Percentiles rank a stretch among this genome's conserved stretches.
Conservation (phyloP, 2,329 filamentous ascomycete species). For the Macrophomina pseudophaseolina region DNA sequence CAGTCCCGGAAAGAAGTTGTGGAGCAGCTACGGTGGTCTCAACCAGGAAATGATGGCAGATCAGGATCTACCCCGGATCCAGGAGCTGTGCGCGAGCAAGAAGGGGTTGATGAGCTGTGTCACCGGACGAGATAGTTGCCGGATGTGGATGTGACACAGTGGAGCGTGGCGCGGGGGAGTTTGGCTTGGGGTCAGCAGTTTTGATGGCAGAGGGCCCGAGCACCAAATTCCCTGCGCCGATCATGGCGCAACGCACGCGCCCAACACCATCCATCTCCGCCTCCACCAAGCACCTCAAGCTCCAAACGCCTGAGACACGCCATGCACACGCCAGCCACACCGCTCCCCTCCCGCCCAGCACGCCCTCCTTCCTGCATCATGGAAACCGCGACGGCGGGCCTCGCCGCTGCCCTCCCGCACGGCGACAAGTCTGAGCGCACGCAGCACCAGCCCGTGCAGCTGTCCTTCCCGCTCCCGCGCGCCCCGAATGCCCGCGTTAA, state of each 20-base stretch:
- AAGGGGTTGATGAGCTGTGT: not conserved
- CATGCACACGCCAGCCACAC: not conserved
- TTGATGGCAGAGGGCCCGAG: not conserved
- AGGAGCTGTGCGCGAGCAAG: not conserved
- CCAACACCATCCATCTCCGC: not conserved
- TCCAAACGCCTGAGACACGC: not conserved
- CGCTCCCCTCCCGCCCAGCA: not conserved
- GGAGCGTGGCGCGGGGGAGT: slow-evolving; percentile 6
- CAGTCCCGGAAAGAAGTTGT: not conserved
- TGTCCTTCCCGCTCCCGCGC: slow-evolving; percentile 63
- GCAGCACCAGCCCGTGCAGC: slow-evolving; percentile 50
- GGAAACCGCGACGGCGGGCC: slow-evolving; percentile 27
- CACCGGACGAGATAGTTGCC: slow-evolving; percentile 1
- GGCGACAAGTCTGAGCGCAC: not conserved
- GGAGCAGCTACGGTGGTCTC: not conserved
- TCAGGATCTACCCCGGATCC: not conserved
- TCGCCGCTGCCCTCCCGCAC: not conserved
- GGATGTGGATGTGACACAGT: not conserved
- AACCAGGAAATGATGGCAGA: not conserved
- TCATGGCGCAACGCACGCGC: slow-evolving; percentile 15
- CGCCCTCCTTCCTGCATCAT: slow-evolving; percentile 26
- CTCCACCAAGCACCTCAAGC: not conserved
- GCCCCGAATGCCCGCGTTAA: slow-evolving; percentile 63
- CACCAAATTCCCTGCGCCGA: slow-evolving; percentile 1
- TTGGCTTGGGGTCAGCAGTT: not conserved